Evolutionary conservation across 805 yeast species (phyloP), one percentile per base, ranked within the genome.

Genomic region (Suhomyces xylopsoci): DNA sequence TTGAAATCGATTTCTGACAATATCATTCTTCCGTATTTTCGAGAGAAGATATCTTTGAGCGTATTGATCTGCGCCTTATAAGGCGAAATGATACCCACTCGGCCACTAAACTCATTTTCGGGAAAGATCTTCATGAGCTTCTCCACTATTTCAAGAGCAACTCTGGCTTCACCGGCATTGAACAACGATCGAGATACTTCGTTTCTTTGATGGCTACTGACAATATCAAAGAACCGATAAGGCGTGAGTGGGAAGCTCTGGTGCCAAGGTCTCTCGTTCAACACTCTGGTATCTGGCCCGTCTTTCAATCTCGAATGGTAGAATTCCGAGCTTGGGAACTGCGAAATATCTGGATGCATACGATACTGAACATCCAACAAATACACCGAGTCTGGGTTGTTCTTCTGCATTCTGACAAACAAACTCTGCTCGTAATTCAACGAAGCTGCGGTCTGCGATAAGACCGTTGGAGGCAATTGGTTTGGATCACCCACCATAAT

Each of bases 401-500:
- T 79, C 50, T 78, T 81, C 60, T 88, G 96, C 96, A 93, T 92
- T 56, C 99, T 80, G 42, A 93, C 98, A 68, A 94, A 94, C 63
- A 94, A 75, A 64, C 96, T 88, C 68, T 93, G 97, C 57, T 93
- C 97, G 64, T 94, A 94, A 43, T 83, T 82, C 60, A 77, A 81
- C 4, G 81, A 75, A 1, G 96, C 86, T 1, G 99, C 98, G 12
- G 83, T 86, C 60, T 88, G 91, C 0, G 97, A 93, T 17, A 94
- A 71, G 9, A 93, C 98, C 0, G 99, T 93, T 0, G 99, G 99
- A 0, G 99, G 99, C 56, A 94, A 78, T 71, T 94, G 99, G 66
- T 94, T 92, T 2, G 98, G 98, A 73, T 94, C 99, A 67, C 99
- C 99, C 45, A 94, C 99, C 96, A 94, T 88, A 47, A 94, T 87